Evolutionary conservation across 208 protist species (phyloP).

Genomic region (Herpetomonas tarakana): DNA sequence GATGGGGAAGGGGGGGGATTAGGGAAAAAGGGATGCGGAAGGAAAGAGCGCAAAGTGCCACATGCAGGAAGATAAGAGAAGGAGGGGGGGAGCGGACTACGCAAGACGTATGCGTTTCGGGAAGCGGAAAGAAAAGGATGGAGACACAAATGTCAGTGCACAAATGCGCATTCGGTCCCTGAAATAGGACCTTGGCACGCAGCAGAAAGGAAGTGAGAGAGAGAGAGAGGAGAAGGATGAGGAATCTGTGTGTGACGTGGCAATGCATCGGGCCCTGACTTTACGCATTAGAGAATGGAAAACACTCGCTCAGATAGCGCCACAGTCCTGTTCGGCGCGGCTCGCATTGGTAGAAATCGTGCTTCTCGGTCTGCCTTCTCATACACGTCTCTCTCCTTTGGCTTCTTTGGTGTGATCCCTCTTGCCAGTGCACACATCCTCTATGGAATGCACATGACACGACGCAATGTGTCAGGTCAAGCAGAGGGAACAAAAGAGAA

Average conservation of each 20-base stretch:
- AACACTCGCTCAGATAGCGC: too few relatives aligned
- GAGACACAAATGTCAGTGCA: constrained; percentile 1
- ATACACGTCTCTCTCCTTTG: too few relatives aligned
- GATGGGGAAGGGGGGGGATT: neutral
- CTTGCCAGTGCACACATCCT: too few relatives aligned
- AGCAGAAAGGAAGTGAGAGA: constrained; percentile 3
- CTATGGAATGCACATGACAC: constrained; percentile 17
- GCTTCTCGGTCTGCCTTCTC: too few relatives aligned
- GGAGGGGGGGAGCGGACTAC: neutral
- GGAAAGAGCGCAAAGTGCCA: neutral
- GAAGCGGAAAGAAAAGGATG: constrained; percentile 1
- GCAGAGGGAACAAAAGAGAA: neutral
- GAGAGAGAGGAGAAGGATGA: too few relatives aligned
- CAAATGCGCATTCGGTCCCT: neutral
- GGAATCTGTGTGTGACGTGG: too few relatives aligned
- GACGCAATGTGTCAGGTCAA: constrained; percentile 13
- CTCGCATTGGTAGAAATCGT: too few relatives aligned
- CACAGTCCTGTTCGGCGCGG: too few relatives aligned
- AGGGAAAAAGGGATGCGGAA: neutral
- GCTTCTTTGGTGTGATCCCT: too few relatives aligned
- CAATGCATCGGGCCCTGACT: too few relatives aligned
- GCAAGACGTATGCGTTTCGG: too few relatives aligned
- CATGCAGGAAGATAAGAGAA: neutral
- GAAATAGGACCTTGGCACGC: constrained; percentile 4
- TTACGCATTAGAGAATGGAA: too few relatives aligned